Evolutionary conservation across 148 eudicot genomes (phyloP).

Genomic region (Camellia japonica): DNA sequence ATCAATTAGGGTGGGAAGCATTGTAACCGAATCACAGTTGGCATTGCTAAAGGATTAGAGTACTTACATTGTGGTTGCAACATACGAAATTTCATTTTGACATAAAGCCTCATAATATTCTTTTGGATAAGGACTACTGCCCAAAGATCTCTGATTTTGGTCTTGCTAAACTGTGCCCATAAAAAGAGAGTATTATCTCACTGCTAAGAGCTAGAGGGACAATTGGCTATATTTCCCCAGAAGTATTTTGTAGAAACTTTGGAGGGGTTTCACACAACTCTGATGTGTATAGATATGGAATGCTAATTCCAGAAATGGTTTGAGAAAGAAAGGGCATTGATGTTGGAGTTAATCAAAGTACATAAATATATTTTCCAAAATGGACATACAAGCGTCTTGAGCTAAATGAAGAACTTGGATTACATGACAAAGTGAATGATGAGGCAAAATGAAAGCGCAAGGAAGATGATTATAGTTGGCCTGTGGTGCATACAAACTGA

Average conservation of each 20-base stretch:
- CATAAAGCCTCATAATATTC: conserved; percentile 2
- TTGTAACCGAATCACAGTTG: not conserved
- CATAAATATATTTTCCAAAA: not conserved
- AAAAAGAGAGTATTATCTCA: not conserved
- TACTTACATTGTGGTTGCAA: conserved; percentile 5
- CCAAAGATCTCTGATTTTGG: conserved; percentile 3
- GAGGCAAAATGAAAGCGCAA: not conserved
- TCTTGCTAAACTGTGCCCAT: not conserved
- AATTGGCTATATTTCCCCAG: not conserved
- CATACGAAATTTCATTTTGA: conserved; percentile 3
- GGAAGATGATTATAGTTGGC: conserved; percentile 3
- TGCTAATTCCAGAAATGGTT: not conserved
- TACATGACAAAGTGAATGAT: not conserved
- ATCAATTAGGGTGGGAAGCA: conserved; percentile 16
- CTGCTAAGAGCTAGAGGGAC: not conserved
- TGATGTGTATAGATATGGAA: conserved; percentile 6
- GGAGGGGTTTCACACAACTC: conserved; percentile 2
- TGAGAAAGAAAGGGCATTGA: not conserved
- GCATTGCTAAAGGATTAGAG: conserved; percentile 4
- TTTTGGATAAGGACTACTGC: conserved; percentile 4
- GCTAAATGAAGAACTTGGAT: not conserved
- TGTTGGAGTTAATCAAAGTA: not conserved
- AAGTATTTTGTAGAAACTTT: not conserved
- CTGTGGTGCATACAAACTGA: conserved; percentile 12
- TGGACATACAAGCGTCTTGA: not conserved